Conservation (phyloP, 345 rosid species). For the Lumnitzera racemosa region DNA sequence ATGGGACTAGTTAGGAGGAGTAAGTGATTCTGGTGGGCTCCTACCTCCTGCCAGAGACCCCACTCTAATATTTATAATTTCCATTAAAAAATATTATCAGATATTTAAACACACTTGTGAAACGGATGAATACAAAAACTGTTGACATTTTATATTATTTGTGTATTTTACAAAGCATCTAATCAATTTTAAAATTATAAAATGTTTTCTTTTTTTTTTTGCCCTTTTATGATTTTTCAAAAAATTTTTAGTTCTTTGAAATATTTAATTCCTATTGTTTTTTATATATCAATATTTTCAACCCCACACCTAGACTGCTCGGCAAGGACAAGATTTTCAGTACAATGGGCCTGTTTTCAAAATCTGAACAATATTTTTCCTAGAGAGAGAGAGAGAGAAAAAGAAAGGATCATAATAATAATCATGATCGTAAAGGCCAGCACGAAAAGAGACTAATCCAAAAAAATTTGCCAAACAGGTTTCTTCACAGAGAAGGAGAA, state of each 20-base stretch:
- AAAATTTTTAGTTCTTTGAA: neutral
- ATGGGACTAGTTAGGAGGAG: constrained; percentile 41
- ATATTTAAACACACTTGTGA: no score
- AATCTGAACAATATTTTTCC: constrained; percentile 20
- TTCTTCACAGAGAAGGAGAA: constrained; percentile 69
- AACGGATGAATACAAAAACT: no score
- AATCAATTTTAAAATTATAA: no score
- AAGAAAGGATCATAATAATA: neutral
- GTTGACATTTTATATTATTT: no score
- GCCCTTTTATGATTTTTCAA: neutral
- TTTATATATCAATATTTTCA: constrained; percentile 9
- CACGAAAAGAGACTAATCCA: neutral
- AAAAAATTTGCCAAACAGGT: constrained; percentile 33
- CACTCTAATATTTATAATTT: constrained; percentile 15
- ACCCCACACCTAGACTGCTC: constrained; percentile 28
- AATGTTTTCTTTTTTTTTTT: no score
- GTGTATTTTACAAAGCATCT: no score
- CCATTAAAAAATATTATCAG: neutral
- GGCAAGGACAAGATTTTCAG: constrained; percentile 54
- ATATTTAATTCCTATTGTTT: constrained; percentile 7
- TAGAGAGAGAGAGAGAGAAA: constrained; percentile 5
- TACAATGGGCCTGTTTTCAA: constrained; percentile 21
- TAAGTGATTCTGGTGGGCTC: constrained; percentile 72
- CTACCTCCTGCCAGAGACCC: constrained; percentile 26
- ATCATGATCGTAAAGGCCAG: neutral